These are phyloP conservation scores for Fusarium papillatum DNA, from an alignment of 2,329 filamentous ascomycete species.

Conservation along the genomic window DNA sequence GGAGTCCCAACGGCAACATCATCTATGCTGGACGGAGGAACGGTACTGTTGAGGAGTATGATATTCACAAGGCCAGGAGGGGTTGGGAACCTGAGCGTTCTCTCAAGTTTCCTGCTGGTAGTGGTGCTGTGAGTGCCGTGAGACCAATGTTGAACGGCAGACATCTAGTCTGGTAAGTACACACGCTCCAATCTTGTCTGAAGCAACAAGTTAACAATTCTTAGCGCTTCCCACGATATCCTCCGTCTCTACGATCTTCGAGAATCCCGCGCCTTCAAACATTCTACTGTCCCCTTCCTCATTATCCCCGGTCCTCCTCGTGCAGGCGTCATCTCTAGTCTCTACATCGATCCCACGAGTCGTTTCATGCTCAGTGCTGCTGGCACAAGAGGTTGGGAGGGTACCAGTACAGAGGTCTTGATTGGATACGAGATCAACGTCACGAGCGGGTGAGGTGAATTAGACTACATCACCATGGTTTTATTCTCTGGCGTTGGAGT, in stretches of 20 bases:
- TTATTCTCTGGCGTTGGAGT: slow-evolving; percentile 8
- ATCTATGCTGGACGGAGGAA: slow-evolving; percentile 95
- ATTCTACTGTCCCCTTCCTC: slow-evolving; percentile 91
- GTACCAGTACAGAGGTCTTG: slow-evolving; percentile 87
- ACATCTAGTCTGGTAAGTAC: slow-evolving; percentile 81
- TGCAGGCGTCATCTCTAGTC: slow-evolving; percentile 87
- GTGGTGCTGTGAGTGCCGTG: slow-evolving; percentile 90
- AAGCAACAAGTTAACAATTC: not conserved
- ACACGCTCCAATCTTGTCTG: not conserved
- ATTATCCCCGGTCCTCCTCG: slow-evolving; percentile 90
- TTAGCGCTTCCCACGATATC: slow-evolving; percentile 91
- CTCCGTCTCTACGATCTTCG: slow-evolving; percentile 91
- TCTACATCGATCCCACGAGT: slow-evolving; percentile 91
- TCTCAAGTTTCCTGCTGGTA: slow-evolving; percentile 91
- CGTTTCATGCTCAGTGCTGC: slow-evolving; percentile 93
- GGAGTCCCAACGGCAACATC: slow-evolving; percentile 95
- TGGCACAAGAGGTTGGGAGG: slow-evolving; percentile 96
- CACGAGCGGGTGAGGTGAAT: slow-evolving; percentile 25
- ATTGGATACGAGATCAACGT: slow-evolving; percentile 90
- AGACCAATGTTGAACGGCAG: slow-evolving; percentile 92
- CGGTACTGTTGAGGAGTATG: slow-evolving; percentile 94
- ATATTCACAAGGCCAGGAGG: slow-evolving; percentile 78
- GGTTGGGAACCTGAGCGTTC: slow-evolving; percentile 81
- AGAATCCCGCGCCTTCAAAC: slow-evolving; percentile 73
- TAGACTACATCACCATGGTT: not conserved